Conservation (phyloP, 1,284 basidiomycete species). For the Cutaneotrichosporon cyanovorans region DNA sequence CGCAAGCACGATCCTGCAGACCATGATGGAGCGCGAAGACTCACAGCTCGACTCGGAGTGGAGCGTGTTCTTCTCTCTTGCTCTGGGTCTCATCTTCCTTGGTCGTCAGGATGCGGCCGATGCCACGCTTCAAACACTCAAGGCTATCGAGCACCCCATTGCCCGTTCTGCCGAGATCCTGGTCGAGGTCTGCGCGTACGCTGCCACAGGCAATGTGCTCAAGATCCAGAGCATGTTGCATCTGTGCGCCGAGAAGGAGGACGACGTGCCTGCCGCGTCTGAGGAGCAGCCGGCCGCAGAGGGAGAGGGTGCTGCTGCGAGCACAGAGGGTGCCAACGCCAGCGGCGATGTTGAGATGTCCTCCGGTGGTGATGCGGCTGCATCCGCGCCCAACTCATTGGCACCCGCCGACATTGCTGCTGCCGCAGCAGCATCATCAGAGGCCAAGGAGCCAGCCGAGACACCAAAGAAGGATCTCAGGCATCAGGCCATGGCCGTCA, state of each 20-base stretch:
- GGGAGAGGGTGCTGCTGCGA: slow-evolving; percentile 21
- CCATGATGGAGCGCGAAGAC: slow-evolving; percentile 74
- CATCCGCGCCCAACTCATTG: slow-evolving; percentile 8
- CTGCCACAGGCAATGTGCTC: slow-evolving; percentile 91
- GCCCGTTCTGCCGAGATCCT: slow-evolving; percentile 86
- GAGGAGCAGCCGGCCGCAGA: slow-evolving; percentile 27
- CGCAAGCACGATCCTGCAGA: slow-evolving; percentile 80
- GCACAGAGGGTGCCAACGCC: slow-evolving; percentile 8
- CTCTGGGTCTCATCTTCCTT: slow-evolving; percentile 83
- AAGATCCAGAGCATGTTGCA: slow-evolving; percentile 91
- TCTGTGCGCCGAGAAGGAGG: slow-evolving; percentile 66
- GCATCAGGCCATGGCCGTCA: slow-evolving; percentile 87
- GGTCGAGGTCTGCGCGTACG: slow-evolving; percentile 90
- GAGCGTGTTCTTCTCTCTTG: slow-evolving; percentile 83
- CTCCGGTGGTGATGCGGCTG: not conserved
- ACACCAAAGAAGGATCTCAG: slow-evolving; percentile 61
- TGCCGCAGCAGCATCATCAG: slow-evolving; percentile 11
- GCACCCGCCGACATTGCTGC: slow-evolving; percentile 10
- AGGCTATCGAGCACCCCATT: slow-evolving; percentile 88
- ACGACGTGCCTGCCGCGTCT: slow-evolving; percentile 17
- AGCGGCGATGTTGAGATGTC: slow-evolving; percentile 28
- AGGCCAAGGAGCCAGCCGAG: slow-evolving; percentile 18
- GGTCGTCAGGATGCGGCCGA: slow-evolving; percentile 91
- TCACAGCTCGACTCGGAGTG: slow-evolving; percentile 80
- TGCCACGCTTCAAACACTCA: slow-evolving; percentile 89